These are phyloP conservation scores for Theileria annulata DNA, from an alignment of 169 alveolate species.

Conservation along the genomic window DNA sequence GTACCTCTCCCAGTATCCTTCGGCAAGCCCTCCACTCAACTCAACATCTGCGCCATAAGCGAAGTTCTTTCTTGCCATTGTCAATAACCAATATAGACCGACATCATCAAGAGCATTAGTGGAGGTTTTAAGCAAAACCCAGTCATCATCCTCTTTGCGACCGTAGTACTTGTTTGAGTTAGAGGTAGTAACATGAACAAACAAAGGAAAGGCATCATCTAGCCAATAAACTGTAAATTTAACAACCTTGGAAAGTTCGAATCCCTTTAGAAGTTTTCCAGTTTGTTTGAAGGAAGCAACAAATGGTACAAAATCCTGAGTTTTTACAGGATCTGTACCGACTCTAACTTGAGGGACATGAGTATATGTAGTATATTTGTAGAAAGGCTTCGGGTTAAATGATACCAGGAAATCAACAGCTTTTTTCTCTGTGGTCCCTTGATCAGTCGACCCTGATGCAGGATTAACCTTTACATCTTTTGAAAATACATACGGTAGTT, in stretches of 20 bases:
- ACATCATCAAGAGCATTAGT: neutral
- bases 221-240: slow-evolving; percentile 14
- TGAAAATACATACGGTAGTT: neutral
- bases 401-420: neutral
- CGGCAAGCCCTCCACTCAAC: neutral
- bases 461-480: neutral
- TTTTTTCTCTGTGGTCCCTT: neutral
- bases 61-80: slow-evolving; percentile 4
- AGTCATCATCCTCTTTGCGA: neutral
- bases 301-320: neutral
- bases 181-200: neutral
- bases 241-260: slow-evolving; percentile 3
- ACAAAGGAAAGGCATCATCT: neutral
- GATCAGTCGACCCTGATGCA: neutral
- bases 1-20: slow-evolving; percentile 14
- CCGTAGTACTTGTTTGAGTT: slow-evolving; percentile 12
- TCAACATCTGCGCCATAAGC: slow-evolving; percentile 5
- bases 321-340: neutral
- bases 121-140: neutral
- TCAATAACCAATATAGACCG: neutral
- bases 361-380: neutral
- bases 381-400: neutral
- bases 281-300: neutral
- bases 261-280: neutral
- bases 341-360: neutral